phyloP scores from a whole-genome alignment of 352 stramenopile genomes.

The Globisporangium heterothallicum region DNA sequence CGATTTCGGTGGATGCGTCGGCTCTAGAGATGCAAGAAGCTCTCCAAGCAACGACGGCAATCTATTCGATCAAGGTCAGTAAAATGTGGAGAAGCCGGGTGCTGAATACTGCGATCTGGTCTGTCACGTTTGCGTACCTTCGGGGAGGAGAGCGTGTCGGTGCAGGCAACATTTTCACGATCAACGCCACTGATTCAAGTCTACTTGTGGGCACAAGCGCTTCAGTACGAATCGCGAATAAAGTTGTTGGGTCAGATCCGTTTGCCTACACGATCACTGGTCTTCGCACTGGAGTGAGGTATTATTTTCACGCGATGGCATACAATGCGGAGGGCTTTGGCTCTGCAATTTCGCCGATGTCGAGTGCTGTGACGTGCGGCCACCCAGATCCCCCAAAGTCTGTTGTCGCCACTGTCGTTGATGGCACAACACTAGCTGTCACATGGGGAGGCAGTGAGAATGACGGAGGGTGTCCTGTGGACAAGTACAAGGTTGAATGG shows the following conservation, averaged over 20 bases:
- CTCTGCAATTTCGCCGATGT: constrained; percentile 54
- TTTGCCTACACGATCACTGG: constrained; percentile 62
- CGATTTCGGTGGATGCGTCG: constrained; percentile 72
- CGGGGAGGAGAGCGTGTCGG: constrained; percentile 89
- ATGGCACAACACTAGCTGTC: constrained; percentile 50
- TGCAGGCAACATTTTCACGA: constrained; percentile 86
- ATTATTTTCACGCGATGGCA: constrained; percentile 79
- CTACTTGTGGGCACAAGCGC: constrained; percentile 60
- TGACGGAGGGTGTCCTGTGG: constrained; percentile 33
- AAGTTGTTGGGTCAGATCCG: constrained; percentile 89
- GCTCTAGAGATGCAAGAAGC: constrained; percentile 82
- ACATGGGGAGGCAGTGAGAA: constrained; percentile 34
- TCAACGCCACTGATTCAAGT: constrained; percentile 46
- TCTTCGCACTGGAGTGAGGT: constrained; percentile 45
- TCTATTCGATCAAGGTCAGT: constrained; percentile 83
- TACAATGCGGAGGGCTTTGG: constrained; percentile 71
- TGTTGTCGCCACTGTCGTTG: constrained; percentile 41
- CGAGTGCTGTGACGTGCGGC: constrained; percentile 43
- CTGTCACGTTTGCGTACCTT: constrained; percentile 92
- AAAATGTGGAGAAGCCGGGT: constrained; percentile 30
- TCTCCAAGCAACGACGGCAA: constrained; percentile 63
- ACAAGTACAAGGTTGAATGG: constrained; percentile 77
- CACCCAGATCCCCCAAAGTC: constrained; percentile 41
- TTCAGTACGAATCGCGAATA: constrained; percentile 65
- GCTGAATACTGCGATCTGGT: constrained; percentile 82